These are phyloP conservation scores for Jatropha podagrica DNA, from an alignment of 441 rosid species.

Conservation along the genomic window DNA sequence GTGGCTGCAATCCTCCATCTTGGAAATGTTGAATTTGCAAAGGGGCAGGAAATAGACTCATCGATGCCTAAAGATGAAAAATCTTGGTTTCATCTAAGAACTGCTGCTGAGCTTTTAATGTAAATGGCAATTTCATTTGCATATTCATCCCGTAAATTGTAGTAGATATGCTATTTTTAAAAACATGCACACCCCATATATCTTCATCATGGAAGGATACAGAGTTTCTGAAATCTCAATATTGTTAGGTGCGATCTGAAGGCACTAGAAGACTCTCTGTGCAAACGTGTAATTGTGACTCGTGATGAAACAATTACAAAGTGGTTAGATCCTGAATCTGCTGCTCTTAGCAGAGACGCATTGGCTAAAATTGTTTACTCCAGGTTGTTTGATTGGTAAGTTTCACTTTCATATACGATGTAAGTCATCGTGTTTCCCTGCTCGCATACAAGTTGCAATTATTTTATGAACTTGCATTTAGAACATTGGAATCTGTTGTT, in stretches of 20 bases:
- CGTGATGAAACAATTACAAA: constrained; percentile 98
- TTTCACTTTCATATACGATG: constrained; percentile 13
- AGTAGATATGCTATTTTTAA: constrained; percentile 8
- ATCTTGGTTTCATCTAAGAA: constrained; percentile 80
- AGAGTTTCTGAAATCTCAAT: constrained; percentile 25
- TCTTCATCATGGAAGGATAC: constrained; percentile 9
- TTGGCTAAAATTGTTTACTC: constrained; percentile 93
- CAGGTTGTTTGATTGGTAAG: constrained; percentile 92
- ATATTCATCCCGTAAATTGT: constrained; percentile 3
- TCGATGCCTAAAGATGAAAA: constrained; percentile 89
- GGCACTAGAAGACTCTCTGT: constrained; percentile 90
- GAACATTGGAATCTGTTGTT: constrained; percentile 6
- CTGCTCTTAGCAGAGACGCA: constrained; percentile 87
- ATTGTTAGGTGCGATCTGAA: constrained; percentile 69
- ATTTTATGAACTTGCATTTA: neutral
- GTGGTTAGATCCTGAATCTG: constrained; percentile 92
- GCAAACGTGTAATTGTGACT: constrained; percentile 95
- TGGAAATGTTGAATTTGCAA: constrained; percentile 87
- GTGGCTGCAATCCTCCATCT: constrained; percentile 97
- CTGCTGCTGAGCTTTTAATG: constrained; percentile 89
- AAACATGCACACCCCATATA: constrained; percentile 13
- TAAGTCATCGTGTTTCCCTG: constrained; percentile 20
- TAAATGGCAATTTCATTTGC: constrained; percentile 34
- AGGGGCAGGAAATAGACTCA: constrained; percentile 89
- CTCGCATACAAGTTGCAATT: constrained; percentile 1